Evolutionary conservation across 176 grass and related monocot genomes (phyloP).

Genomic region (Musa itinerans): DNA sequence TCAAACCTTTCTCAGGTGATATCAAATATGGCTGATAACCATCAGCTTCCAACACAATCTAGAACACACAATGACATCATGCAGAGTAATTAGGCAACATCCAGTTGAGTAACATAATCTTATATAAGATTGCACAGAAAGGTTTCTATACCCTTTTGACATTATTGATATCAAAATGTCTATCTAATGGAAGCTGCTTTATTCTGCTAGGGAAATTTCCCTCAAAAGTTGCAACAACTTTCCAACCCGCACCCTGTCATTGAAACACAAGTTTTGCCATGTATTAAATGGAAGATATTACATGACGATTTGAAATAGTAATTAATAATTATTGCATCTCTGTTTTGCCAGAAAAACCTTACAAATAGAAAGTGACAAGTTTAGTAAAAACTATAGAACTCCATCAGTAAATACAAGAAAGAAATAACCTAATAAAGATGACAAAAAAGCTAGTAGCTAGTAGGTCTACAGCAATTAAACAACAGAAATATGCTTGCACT

Average conservation of each 20-base stretch:
- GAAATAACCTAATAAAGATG: background rate
- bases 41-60: slow-evolving; percentile 87
- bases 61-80: slow-evolving; percentile 9
- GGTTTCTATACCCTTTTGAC: slow-evolving; percentile 65
- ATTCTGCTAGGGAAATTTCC: slow-evolving; percentile 73
- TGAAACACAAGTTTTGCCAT: background rate
- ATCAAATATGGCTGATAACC: slow-evolving; percentile 82
- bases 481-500: too few relatives aligned
- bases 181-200: slow-evolving; percentile 67
- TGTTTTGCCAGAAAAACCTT: background rate
- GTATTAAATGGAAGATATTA: background rate
- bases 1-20: slow-evolving; percentile 82
- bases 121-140: background rate
- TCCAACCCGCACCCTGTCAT: slow-evolving; percentile 57
- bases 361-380: background rate
- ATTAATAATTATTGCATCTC: background rate
- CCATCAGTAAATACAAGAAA: background rate
- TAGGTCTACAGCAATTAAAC: too few relatives aligned
- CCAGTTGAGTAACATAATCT: background rate
- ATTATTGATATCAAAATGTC: slow-evolving; percentile 95
- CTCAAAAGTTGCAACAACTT: slow-evolving; percentile 81
- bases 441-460: too few relatives aligned
- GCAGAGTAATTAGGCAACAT: background rate
- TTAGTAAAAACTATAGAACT: background rate
- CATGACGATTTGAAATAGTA: background rate